Conservation (phyloP, 1,284 basidiomycete species). For the Amylostereum chailletii region DNA sequence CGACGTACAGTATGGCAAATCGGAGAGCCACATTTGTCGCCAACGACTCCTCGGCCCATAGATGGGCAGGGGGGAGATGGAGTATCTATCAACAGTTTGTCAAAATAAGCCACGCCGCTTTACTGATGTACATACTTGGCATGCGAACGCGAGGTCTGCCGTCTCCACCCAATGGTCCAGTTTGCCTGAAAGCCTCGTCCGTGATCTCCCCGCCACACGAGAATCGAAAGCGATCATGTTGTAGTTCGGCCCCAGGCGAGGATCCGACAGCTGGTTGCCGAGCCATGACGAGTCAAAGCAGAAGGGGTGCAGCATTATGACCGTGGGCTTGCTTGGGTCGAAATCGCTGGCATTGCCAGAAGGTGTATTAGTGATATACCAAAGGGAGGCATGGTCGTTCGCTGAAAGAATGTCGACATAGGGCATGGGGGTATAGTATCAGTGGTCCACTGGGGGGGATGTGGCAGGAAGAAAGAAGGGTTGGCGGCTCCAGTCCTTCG, state of each 20-base stretch:
- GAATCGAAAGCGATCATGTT: conserved; percentile 70
- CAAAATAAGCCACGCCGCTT: conserved; percentile 1
- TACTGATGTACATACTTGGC: conserved; percentile 33
- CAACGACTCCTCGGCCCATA: conserved; percentile 54
- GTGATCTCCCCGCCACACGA: conserved; percentile 51
- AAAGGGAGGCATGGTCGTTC: conserved; percentile 59
- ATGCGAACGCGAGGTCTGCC: conserved; percentile 60
- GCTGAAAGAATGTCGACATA: conserved; percentile 52
- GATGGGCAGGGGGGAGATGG: conserved; percentile 52
- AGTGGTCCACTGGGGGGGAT: neutral
- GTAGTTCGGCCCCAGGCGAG: conserved; percentile 42
- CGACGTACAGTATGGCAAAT: conserved; percentile 49
- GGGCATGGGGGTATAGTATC: conserved; percentile 36
- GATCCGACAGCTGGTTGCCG: conserved; percentile 53
- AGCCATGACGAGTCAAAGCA: conserved; percentile 64
- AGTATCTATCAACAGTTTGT: conserved; percentile 33
- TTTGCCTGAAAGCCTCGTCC: conserved; percentile 37
- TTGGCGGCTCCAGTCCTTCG: neutral
- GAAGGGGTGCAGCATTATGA: conserved; percentile 57
- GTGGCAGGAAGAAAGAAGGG: neutral
- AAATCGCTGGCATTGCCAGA: conserved; percentile 51
- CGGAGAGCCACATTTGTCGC: conserved; percentile 47
- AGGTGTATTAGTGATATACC: conserved; percentile 55
- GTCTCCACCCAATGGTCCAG: conserved; percentile 69
- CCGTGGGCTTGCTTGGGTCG: conserved; percentile 51